Conservation (phyloP, 768 basidiomycete genomes). For the Grammothele lineata region DNA sequence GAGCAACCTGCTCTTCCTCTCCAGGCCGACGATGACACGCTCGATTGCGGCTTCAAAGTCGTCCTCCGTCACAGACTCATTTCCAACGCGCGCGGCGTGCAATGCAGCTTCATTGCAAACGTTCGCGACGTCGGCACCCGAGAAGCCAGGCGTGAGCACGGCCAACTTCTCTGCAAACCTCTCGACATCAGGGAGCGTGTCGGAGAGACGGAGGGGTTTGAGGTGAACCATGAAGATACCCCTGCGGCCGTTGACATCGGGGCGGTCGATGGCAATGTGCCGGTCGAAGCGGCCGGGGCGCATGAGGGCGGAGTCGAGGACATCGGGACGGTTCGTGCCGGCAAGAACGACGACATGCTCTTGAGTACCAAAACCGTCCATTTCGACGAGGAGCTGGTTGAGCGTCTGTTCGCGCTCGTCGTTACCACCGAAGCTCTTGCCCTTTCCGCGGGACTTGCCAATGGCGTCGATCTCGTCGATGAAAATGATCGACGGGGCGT, state of each 20-base stretch:
- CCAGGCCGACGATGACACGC: conserved; percentile 94
- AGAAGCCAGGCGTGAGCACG: conserved; percentile 96
- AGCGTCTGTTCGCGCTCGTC: conserved; percentile 97
- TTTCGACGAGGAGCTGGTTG: conserved; percentile 96
- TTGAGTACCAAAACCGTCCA: conserved; percentile 98
- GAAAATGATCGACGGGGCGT: conserved; percentile 98
- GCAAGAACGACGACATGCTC: conserved; percentile 96
- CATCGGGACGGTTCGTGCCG: conserved; percentile 95
- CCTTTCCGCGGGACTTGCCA: conserved; percentile 84
- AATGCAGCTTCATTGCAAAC: conserved; percentile 98
- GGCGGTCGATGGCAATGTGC: conserved; percentile 92
- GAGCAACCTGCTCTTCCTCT: conserved; percentile 91
- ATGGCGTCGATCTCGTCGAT: conserved; percentile 99
- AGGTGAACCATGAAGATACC: conserved; percentile 95
- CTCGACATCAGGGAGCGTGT: conserved; percentile 44
- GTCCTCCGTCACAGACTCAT: conserved; percentile 71
- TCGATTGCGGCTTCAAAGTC: conserved; percentile 99
- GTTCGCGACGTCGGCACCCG: conserved; percentile 98
- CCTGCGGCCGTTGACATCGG: conserved; percentile 89
- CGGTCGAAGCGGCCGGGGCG: conserved; percentile 98
- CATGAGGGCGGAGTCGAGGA: conserved; percentile 92
- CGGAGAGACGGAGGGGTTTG: conserved; percentile 68
- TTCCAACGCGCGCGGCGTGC: conserved; percentile 83
- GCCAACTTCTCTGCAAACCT: conserved; percentile 87
- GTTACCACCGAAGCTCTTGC: conserved; percentile 82